A percentile compares a stretch with the other conserved stretches of the same genome.
These are phyloP conservation scores for Botryobasidium botryosum DNA, from an alignment of 768 basidiomycete species.

Conservation along the genomic window DNA sequence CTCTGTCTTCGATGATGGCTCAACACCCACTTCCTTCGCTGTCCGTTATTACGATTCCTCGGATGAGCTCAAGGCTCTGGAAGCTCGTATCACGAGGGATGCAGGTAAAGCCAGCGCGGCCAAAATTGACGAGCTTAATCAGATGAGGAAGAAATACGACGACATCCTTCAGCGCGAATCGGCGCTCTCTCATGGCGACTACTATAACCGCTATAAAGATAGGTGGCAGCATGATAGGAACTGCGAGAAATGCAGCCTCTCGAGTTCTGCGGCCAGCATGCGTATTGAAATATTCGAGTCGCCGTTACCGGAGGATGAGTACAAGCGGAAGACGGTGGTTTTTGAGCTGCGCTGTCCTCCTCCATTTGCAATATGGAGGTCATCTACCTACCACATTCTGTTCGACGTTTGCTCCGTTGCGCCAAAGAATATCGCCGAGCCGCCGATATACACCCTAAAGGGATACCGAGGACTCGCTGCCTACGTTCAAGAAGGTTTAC, in stretches of 20 bases:
- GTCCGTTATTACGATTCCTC: conserved; percentile 23
- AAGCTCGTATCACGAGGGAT: conserved; percentile 17
- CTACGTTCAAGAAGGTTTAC: neutral
- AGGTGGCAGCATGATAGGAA: neutral
- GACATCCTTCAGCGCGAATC: conserved; percentile 10
- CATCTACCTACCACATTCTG: neutral
- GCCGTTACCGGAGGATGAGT: conserved; percentile 24
- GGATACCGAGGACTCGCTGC: neutral
- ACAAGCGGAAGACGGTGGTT: conserved; percentile 13
- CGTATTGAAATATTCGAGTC: conserved; percentile 30
- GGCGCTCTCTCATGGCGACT: conserved; percentile 5
- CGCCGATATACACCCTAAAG: too few species aligned
- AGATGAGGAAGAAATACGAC: conserved; percentile 14
- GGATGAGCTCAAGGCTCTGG: conserved; percentile 13
- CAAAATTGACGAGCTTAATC: conserved; percentile 18
- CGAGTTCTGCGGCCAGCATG: too few species aligned
- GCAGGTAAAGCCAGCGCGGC: conserved; percentile 14
- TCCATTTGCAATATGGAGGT: conserved; percentile 1
- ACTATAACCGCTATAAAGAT: neutral
- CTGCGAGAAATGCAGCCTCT: conserved; percentile 22
- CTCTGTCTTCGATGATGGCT: conserved; percentile 22
- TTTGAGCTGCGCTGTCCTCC: conserved; percentile 4
- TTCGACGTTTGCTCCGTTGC: conserved; percentile 4
- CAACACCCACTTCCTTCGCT: conserved; percentile 17
- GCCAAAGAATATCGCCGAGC: too few species aligned